Percentiles rank a stretch among this genome's conserved stretches.
phyloP scores from a whole-genome alignment of 2,329 filamentous ascomycete species.

The Diaporthe ilicicola region DNA sequence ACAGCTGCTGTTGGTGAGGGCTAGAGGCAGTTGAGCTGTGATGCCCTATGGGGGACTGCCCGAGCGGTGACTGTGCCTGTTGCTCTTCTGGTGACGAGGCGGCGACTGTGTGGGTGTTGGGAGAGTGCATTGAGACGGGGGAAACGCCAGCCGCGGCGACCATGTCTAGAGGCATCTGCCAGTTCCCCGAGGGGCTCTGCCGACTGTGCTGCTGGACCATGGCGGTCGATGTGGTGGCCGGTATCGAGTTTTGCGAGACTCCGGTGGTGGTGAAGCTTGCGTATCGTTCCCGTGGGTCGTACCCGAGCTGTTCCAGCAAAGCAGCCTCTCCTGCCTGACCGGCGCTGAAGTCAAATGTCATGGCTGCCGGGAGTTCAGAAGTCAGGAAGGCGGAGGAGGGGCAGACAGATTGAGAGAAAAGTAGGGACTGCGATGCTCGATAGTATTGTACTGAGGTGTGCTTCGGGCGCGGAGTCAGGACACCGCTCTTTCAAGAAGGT shows the following conservation, averaged over 20 bases:
- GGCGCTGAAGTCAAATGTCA: constrained; percentile 69
- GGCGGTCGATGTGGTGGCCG: constrained; percentile 45
- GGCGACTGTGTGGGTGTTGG: constrained; percentile 52
- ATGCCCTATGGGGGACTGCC: constrained; percentile 49
- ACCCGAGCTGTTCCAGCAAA: constrained; percentile 67
- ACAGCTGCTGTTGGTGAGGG: constrained; percentile 61
- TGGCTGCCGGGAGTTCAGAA: constrained; percentile 45
- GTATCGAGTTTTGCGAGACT: constrained; percentile 46
- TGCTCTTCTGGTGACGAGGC: constrained; percentile 62
- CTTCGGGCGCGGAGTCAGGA: constrained; percentile 46
- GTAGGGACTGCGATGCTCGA: constrained; percentile 50
- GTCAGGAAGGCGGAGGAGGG: constrained; percentile 42
- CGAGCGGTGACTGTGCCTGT: constrained; percentile 54
- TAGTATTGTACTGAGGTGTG: constrained; percentile 56
- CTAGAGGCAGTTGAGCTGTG: constrained; percentile 61
- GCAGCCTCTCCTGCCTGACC: constrained; percentile 60
- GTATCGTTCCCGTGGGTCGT: constrained; percentile 66
- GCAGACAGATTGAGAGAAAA: constrained; percentile 41
- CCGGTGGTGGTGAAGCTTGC: constrained; percentile 53
- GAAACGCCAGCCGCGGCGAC: constrained; percentile 38
- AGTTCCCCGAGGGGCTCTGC: constrained; percentile 51
- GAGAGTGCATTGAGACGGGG: constrained; percentile 46
- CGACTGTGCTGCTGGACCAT: constrained; percentile 45
- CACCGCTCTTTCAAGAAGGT: constrained; percentile 54
- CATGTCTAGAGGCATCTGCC: constrained; percentile 64